Conservation (phyloP, 805 yeast genomes). For the Kodamaea leandrae region DNA sequence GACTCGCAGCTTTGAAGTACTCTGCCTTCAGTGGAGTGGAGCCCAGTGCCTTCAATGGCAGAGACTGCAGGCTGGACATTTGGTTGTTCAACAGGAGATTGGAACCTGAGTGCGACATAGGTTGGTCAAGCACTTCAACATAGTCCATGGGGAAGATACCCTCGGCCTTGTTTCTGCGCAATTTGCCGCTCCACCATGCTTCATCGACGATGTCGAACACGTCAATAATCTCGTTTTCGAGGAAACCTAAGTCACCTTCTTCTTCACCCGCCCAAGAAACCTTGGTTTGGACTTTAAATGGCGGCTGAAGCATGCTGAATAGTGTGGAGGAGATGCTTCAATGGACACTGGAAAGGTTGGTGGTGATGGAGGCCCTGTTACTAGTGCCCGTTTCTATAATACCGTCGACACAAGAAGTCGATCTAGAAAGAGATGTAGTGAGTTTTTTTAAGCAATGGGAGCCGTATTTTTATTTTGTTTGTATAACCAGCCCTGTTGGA, state of each 20-base stretch:
- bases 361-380: neutral
- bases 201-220: constrained; percentile 81
- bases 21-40: constrained; percentile 13
- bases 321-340: constrained; percentile 14
- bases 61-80: constrained; percentile 14
- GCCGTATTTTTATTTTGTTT: neutral
- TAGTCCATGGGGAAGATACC: constrained; percentile 89
- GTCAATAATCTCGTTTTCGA: constrained; percentile 90
- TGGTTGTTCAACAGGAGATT: constrained; percentile 18
- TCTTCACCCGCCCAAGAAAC: constrained; percentile 95
- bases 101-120: constrained; percentile 18
- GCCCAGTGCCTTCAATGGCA: constrained; percentile 12
- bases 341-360: neutral
- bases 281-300: constrained; percentile 75
- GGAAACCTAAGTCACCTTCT: constrained; percentile 85
- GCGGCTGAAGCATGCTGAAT: constrained; percentile 44
- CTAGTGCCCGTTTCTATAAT: neutral
- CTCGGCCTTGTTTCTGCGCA: constrained; percentile 73
- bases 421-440: constrained; percentile 1
- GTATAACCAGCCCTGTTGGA: neutral
- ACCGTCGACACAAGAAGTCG: neutral
- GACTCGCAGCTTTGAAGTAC: constrained; percentile 6
- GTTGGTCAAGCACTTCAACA: constrained; percentile 53
- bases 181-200: constrained; percentile 86
- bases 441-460: neutral